These are phyloP conservation scores for Agaricus subrufescens DNA, from an alignment of 768 basidiomycete species.

Conservation along the genomic window DNA sequence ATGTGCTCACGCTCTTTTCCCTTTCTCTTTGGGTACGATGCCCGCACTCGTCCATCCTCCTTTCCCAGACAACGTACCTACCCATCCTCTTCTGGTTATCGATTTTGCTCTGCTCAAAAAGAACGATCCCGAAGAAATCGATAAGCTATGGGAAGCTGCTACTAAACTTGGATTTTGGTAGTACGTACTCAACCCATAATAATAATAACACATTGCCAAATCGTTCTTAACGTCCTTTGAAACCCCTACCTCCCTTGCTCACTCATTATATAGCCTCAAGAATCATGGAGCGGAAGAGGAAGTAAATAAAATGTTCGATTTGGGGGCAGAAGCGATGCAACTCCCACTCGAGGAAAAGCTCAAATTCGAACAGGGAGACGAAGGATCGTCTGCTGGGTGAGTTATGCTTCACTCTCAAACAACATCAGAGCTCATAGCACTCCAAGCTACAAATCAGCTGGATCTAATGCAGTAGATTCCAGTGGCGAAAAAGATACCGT, in stretches of 20 bases:
- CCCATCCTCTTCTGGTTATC: conserved; percentile 51
- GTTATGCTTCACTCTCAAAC: background rate
- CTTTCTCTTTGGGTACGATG: conserved; percentile 5
- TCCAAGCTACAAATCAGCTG: conserved; percentile 54
- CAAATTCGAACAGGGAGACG: conserved; percentile 53
- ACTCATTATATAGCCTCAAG: conserved; percentile 33
- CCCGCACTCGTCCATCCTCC: conserved; percentile 23
- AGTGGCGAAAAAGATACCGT: conserved; percentile 49
- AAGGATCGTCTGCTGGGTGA: conserved; percentile 35
- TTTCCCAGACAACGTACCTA: conserved; percentile 49
- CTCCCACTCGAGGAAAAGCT: conserved; percentile 54
- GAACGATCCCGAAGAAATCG: conserved; percentile 37
- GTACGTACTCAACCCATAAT: conserved; percentile 29
- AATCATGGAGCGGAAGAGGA: conserved; percentile 50
- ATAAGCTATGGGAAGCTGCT: conserved; percentile 51
- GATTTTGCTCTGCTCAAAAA: conserved; percentile 46
- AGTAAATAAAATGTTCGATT: conserved; percentile 47
- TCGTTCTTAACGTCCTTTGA: no score
- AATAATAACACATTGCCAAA: no score
- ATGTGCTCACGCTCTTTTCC: no score
- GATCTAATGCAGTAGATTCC: conserved; percentile 59
- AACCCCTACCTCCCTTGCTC: no score
- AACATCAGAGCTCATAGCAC: conserved; percentile 12
- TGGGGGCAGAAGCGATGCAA: conserved; percentile 49
- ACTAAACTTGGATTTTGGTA: conserved; percentile 66